Base-by-base conservation (phyloP, 805 yeast genomes). In the Saturnispora hagleri region DNA sequence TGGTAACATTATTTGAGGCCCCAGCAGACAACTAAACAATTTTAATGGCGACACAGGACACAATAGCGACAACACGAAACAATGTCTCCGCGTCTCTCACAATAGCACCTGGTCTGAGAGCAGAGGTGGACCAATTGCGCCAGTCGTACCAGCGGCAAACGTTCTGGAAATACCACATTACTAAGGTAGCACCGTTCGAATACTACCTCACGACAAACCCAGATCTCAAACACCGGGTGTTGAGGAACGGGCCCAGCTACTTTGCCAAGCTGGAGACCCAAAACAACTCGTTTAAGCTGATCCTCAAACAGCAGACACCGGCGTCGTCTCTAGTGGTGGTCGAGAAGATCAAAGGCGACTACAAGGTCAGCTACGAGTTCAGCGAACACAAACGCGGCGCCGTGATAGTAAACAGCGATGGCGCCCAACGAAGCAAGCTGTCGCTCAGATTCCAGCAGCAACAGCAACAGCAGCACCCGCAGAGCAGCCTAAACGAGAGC, bases 131-230 rank as follows among this genome's bases (percentile, higher is more conserved):
- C 27, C 47, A 49, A n/a, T 24, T 55, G 24, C 45, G 48, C 20
- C 26, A 22, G 22, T 41, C 62, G 50, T 44, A 52, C 12, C 34
- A 53, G 43, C 38, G 43, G 9, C 67, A 64, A 38, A 48, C 72
- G 17, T 76, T 72, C 56, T 81, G 84, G 82, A 82, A 82, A 60
- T 84, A 83, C 59, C 89, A 84, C 60, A 68, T 82, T 5, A 61
- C 80, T 24, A 73, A 71, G 50, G 67, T 80, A 48, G 80, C 81
- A 10, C 73, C 71, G 40, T 46, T 53, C 34, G 81, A 77, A 57
- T 66, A 81, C 46, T 82, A 82, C 60, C 60, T 84, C 45, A 76
- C 89, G 1, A 84, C 90, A 0, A 84, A 81, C 57, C 89, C 89
- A 0, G 81, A 80, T 22, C 64, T 71, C 18, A 73, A 76, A 55